Base-by-base conservation (phyloP, 2,329 filamentous ascomycete species). In the Cladosporium sp. region DNA sequence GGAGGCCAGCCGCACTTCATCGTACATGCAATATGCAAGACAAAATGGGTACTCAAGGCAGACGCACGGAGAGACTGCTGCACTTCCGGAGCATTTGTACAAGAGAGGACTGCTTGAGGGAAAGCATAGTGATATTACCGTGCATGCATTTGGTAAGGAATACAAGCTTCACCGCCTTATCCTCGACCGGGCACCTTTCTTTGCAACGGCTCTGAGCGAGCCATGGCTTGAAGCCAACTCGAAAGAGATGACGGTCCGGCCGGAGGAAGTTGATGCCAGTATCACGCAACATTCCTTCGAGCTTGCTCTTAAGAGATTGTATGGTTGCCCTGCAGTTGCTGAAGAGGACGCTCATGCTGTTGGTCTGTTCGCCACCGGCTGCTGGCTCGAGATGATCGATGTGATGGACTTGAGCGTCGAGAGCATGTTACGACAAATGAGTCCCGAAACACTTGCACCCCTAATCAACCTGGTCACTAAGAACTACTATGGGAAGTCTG, bases 311-410 rank as follows among this genome's bases (percentile, higher is more conserved):
- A 84, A 83, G 67, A 78, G 83, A 62, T 77, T 86, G 0, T 86
- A 86, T 72, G 84, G 84, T 11, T 82, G 80, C 7, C 77, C 80
- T 49, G 79, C 80, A 23, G 73, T 79, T 5, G 75, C 78, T 25
- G 83, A 85, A 66, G 82, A 84, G 67, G 83, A 85, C 62, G 74
- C 75, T 13, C 80, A 85, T 68, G 82, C 84, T n/a, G 76, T 85
- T 36, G 82, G 82, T 14, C 73, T 86, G 4, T 86, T 86, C 69
- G 83, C 84, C 0, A 85, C 83, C 3, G 84, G 80, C 18, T 85
- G 83, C 72, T 86, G 84, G 84, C 77, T 86, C 25, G 84, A 86
- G 67, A 86, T 86, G 83, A 80, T 83, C 53, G 83, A 86, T 67
- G 73, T 86, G 26, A 79, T 86, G 13, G 83, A 86, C 57, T 78